These are phyloP conservation scores for Pseudocercospora crystallina DNA, from an alignment of 2,329 filamentous ascomycete genomes.

Conservation along the genomic window DNA sequence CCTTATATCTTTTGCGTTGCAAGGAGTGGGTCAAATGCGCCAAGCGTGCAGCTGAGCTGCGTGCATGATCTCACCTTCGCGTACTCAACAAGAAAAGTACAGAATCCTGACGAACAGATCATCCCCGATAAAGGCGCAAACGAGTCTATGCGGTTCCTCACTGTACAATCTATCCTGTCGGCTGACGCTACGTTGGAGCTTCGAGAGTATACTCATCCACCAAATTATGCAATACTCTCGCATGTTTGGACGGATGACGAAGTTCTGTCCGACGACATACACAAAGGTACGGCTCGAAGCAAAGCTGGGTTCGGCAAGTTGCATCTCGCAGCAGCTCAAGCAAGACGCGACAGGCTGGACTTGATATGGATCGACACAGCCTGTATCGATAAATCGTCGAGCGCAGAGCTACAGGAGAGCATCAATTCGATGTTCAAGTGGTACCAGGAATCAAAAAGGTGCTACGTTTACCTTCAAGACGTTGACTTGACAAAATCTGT, in stretches of 20 bases:
- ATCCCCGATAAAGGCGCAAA: too few relatives aligned
- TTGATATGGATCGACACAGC: constrained; percentile 27
- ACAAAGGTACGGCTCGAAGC: not conserved
- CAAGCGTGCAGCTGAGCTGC: too few relatives aligned
- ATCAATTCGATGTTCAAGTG: constrained; percentile 28
- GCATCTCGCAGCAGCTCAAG: not conserved
- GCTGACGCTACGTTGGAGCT: too few relatives aligned
- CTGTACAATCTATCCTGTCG: too few relatives aligned
- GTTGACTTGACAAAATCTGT: not conserved
- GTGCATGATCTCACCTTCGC: too few relatives aligned
- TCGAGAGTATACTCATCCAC: too few relatives aligned
- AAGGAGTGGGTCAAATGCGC: too few relatives aligned
- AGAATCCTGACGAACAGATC: too few relatives aligned
- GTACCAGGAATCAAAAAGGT: constrained; percentile 18
- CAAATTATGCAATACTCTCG: constrained; percentile 23
- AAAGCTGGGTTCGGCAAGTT: constrained; percentile 18
- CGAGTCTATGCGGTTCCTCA: too few relatives aligned
- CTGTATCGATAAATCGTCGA: constrained; percentile 25
- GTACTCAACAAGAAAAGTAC: too few relatives aligned
- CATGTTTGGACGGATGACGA: constrained; percentile 21
- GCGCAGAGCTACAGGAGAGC: constrained; percentile 20
- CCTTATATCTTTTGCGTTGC: too few relatives aligned
- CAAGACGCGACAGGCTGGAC: not conserved
- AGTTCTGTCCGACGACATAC: constrained; percentile 18
- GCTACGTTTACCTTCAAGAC: constrained; percentile 23